Conservation (phyloP, 441 rosid species). For the Dalechampia spathulata region DNA sequence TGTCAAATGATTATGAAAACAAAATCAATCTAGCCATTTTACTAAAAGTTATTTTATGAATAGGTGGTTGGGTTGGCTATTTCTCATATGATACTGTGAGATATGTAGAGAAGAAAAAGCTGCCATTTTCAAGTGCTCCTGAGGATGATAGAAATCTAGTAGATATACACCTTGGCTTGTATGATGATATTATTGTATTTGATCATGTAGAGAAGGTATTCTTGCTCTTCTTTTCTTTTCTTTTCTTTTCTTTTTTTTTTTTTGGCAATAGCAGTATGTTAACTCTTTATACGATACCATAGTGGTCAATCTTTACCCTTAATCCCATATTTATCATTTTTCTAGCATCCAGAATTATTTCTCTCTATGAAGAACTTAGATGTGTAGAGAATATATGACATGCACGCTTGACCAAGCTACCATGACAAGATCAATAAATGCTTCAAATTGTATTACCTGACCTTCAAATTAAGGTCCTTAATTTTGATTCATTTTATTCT, state of each 20-base stretch:
- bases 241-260: no score
- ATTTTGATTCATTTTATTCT: neutral
- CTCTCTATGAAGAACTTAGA: neutral
- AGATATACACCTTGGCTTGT: slow-evolving; percentile 84
- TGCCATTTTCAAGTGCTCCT: slow-evolving; percentile 68
- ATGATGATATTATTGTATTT: slow-evolving; percentile 68
- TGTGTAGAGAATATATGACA: no score
- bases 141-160: slow-evolving; percentile 78
- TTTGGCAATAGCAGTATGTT: neutral
- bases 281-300: neutral
- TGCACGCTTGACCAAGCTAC: no score
- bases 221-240: no score
- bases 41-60: slow-evolving; percentile 5
- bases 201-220: slow-evolving; percentile 89
- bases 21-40: neutral
- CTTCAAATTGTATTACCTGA: no score
- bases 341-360: neutral
- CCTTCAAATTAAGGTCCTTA: neutral
- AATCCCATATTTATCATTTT: neutral
- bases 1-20: neutral
- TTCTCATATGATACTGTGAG: slow-evolving; percentile 89
- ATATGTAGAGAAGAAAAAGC: slow-evolving; percentile 67
- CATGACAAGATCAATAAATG: no score
- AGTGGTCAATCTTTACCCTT: neutral
- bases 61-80: slow-evolving; percentile 97